Base-by-base conservation (phyloP, 176 grass and related monocot genomes). In the Zizania latifolia region DNA sequence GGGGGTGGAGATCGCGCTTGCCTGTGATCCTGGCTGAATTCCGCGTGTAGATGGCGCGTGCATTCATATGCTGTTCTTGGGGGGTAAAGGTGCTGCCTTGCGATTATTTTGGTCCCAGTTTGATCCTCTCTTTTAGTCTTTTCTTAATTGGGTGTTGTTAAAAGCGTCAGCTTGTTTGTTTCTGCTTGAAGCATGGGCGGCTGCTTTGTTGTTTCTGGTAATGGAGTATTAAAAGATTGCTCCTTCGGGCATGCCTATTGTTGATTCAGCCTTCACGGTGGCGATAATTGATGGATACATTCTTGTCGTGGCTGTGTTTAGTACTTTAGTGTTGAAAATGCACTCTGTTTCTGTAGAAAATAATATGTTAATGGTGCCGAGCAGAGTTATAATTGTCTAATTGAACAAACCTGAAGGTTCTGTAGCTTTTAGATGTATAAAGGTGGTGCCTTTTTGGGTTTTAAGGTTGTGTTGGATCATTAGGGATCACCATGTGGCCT, bases 131-230 rank as follows among this genome's bases (percentile, higher is more conserved):
- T n/a, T n/a, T n/a, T n/a, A n/a, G n/a, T 34, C 19, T 3, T 58
- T 50, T 36, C 27, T 21, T 45, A 65, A 70, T 57, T 40, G 46
- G 46, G 17, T 21, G n/a, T 32, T 32, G 39, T 6, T 17, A 58
- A 71, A 78, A 39, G 58, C 10, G 46, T 16, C 39, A 12, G 39
- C 58, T 83, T 83, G 81, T 83, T 83, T 51, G 63, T 59, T 83
- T 83, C 31, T 41, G 53, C 71, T 12, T 45, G 66, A 23, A 86
- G 35, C 27, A 35, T 17, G 22, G 1, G 55, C 19, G n/a, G 24
- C 64, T 21, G 3, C 55, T 65, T 69, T 62, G 23, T 78, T 1
- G 0, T 66, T 51, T 19, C 32, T 58, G 40, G 21, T 21, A 12
- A 33, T 78, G 21, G 0, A 21, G 3, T 1, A 68, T 45, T 31